Base-by-base conservation (phyloP, 2,329 filamentous ascomycete genomes). In the Cercospora nicotianae region DNA sequence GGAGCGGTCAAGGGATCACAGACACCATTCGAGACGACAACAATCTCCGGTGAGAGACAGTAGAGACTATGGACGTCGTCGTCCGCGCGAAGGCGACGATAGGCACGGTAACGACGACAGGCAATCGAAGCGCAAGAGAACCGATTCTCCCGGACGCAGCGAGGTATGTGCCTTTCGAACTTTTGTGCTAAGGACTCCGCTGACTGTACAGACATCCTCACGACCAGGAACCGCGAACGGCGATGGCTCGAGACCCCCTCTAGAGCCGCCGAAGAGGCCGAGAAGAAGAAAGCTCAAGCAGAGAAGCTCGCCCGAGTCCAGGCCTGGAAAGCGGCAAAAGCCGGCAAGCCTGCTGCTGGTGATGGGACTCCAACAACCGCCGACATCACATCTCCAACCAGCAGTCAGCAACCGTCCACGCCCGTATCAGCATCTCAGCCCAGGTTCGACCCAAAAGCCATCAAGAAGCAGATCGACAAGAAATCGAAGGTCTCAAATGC, bases 401-500 rank as follows among this genome's bases (percentile, higher is more conserved):
- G 51, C 60, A 57, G 33, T 45, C 63, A 51, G 59, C 12, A 51
- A 64, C 62, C 20, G 60, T 63, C 28, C 53, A 57, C 28, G 59
- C 67, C 60, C 48, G 20, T 36, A 13, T 23, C 20, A 18, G 83
- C 87, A 9, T 92, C 93, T 76, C 85, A 89, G 69, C 90, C 91
- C 74, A 96, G 95, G 78, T 94, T 95, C 75, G 91, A 96, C 74
- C 91, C 92, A 5, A 96, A 96, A 79, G 90, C 89, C 20, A 93
- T 95, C 73, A 90, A 88, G 48, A 96, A 94, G 79, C 95, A 92
- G 78, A 86, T 90, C 20, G 86, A 89, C 51, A 84, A 85, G 61
- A 76, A 74, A 68, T 62, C 68, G 5, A 75, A 72, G 65, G 81
- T 86, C 75, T 82, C 86, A 53, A 80, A 85, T 64, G 81, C 87